A percentile compares a stretch with the other conserved stretches of the same genome.
These are phyloP conservation scores for Trichoderma oligosporum DNA, from an alignment of 2,329 filamentous ascomycete genomes.

Conservation along the genomic window DNA sequence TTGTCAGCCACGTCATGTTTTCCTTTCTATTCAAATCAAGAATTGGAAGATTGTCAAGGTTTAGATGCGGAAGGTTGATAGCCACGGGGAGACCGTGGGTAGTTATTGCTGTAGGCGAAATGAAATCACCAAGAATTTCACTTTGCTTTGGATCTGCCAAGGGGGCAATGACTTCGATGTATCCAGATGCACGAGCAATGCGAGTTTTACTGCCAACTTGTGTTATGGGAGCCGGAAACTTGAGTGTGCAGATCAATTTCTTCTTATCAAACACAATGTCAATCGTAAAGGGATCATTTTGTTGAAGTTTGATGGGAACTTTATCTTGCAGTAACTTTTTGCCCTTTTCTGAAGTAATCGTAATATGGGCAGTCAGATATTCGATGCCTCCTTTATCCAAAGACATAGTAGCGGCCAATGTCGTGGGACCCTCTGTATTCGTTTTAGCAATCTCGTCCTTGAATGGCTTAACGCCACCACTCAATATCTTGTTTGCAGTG, in stretches of 20 bases:
- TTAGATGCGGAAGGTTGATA: conserved; percentile 41
- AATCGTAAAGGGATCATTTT: conserved; percentile 40
- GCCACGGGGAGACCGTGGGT: conserved; percentile 32
- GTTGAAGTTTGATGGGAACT: conserved; percentile 35
- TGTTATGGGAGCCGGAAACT: conserved; percentile 41
- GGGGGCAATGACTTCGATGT: conserved; percentile 43
- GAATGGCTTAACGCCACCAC: conserved; percentile 25
- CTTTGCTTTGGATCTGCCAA: conserved; percentile 27
- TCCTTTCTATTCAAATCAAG: conserved; percentile 37
- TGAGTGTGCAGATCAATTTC: conserved; percentile 32
- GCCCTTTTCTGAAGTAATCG: conserved; percentile 35
- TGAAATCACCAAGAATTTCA: conserved; percentile 30
- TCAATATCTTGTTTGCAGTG: conserved; percentile 26
- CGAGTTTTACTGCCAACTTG: conserved; percentile 36
- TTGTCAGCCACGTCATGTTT: conserved; percentile 38
- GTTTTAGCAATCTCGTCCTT: conserved; percentile 22
- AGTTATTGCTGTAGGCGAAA: conserved; percentile 36
- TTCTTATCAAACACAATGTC: conserved; percentile 38
- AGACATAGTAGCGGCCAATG: conserved; percentile 32
- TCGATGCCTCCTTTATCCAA: conserved; percentile 30
- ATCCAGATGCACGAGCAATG: conserved; percentile 42
- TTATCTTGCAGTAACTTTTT: conserved; percentile 39
- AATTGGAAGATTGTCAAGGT: conserved; percentile 44
- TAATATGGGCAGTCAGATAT: conserved; percentile 39
- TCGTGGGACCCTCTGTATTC: conserved; percentile 24